Percentiles rank a stretch among this genome's conserved stretches.
Conservation (phyloP, 192 early-diverging fungal genomes). For the Coemansia sp. region DNA sequence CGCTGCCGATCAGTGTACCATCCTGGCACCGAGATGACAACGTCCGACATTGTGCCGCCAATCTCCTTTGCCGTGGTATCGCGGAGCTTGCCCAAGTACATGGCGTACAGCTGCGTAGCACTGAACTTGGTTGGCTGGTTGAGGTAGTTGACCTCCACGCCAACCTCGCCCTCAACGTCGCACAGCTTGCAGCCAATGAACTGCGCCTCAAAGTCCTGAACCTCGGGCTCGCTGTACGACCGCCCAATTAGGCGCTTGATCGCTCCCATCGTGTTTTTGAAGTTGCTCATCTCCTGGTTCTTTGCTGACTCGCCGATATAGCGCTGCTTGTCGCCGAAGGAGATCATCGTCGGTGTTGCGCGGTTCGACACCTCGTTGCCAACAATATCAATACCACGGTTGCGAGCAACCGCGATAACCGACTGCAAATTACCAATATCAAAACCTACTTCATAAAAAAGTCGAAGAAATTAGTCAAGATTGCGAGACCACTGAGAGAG, state of each 20-base stretch:
- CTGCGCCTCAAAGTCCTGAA: constrained; percentile 80
- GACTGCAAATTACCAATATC: constrained; percentile 97
- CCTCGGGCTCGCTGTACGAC: constrained; percentile 81
- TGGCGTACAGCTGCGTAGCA: constrained; percentile 87
- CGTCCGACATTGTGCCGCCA: constrained; percentile 85
- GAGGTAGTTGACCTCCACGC: constrained; percentile 84
- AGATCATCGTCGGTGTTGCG: constrained; percentile 92
- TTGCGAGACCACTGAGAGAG: not conserved
- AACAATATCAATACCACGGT: constrained; percentile 98
- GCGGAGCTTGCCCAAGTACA: constrained; percentile 94
- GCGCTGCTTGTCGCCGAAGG: constrained; percentile 94
- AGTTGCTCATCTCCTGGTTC: constrained; percentile 95
- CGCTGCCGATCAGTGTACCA: constrained; percentile 97
- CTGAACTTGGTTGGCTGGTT: constrained; percentile 79
- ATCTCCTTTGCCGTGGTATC: constrained; percentile 85
- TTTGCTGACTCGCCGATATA: constrained; percentile 95
- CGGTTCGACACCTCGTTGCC: constrained; percentile 97
- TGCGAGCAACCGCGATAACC: constrained; percentile 95
- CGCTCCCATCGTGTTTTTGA: constrained; percentile 90
- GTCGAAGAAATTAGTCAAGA: not conserved
- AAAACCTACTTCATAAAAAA: no score
- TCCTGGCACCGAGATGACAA: constrained; percentile 90
- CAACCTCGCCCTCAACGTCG: constrained; percentile 83
- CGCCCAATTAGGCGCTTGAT: constrained; percentile 94
- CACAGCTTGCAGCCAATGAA: constrained; percentile 83